Conservation (phyloP, 1,139 yeast genomes). For the Hansenula sp. region DNA sequence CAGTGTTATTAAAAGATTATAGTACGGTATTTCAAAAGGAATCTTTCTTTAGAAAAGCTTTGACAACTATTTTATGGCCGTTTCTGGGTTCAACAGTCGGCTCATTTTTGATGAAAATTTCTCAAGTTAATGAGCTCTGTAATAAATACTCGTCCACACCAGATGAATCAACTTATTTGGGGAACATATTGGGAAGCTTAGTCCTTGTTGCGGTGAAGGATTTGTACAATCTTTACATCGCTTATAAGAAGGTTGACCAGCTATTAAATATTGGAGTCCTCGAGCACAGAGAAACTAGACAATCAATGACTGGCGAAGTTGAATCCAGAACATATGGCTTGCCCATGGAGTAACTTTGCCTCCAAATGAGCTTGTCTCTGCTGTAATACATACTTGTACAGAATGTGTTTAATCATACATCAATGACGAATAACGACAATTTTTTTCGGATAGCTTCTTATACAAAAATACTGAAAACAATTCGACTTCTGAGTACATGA, state of each 20-base stretch:
- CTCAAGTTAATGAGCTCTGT: slow-evolving; percentile 12
- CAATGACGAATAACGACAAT: too few relatives aligned
- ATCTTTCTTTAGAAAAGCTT: slow-evolving; percentile 15
- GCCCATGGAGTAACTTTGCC: too few relatives aligned
- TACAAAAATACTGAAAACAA: too few relatives aligned
- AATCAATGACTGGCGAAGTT: too few relatives aligned
- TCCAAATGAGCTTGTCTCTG: too few relatives aligned
- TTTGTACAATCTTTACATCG: slow-evolving; percentile 28
- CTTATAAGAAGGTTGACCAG: slow-evolving; percentile 32
- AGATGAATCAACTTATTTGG: slow-evolving; percentile 37
- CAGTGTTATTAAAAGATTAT: slow-evolving; percentile 29
- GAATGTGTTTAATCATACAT: too few relatives aligned
- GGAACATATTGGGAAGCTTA: slow-evolving; percentile 42
- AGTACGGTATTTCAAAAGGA: slow-evolving; percentile 21
- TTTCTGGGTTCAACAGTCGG: slow-evolving; percentile 26
- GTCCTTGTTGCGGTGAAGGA: slow-evolving; percentile 39
- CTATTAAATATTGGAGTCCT: slow-evolving; percentile 26
- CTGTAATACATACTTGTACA: too few relatives aligned
- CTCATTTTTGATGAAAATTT: slow-evolving; percentile 14
- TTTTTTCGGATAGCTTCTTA: too few relatives aligned
- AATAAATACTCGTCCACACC: slow-evolving; percentile 27
- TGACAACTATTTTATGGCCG: slow-evolving; percentile 37
- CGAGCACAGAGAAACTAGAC: slow-evolving; percentile 6
- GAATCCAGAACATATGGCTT: too few relatives aligned
- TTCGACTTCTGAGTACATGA: too few relatives aligned